phyloP scores from a whole-genome alignment of 768 basidiomycete genomes.

The Albatrellus ellisii region DNA sequence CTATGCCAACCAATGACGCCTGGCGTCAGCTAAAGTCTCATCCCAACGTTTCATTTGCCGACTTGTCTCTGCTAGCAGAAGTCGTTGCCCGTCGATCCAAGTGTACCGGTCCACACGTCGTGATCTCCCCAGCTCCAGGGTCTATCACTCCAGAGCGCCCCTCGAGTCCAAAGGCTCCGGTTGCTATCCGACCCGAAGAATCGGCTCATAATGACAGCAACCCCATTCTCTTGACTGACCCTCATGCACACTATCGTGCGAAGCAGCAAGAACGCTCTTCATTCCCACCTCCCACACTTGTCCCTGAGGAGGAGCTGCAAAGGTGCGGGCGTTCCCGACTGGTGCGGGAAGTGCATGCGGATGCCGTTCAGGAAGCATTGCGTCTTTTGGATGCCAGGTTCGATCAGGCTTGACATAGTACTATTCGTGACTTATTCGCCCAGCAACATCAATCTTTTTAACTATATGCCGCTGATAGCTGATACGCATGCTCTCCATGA shows the following conservation, averaged over 20 bases:
- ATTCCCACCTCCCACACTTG: conserved; percentile 36
- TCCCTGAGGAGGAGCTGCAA: conserved; percentile 47
- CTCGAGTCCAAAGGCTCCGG: conserved; percentile 20
- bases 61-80: conserved; percentile 73
- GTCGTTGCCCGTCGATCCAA: conserved; percentile 77
- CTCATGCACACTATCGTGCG: conserved; percentile 38
- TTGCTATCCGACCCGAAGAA: conserved; percentile 4
- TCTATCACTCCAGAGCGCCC: conserved; percentile 35
- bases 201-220: conserved; percentile 17
- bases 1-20: conserved; percentile 69
- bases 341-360: conserved; percentile 55
- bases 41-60: conserved; percentile 78
- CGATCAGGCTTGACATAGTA: conserved; percentile 5
- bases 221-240: conserved; percentile 37
- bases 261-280: conserved; percentile 24
- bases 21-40: conserved; percentile 81
- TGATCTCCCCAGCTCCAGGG: conserved; percentile 40
- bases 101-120: conserved; percentile 59
- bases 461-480: no score
- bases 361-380: conserved; percentile 64
- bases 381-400: conserved; percentile 49
- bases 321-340: conserved; percentile 42
- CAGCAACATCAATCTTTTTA: no score
- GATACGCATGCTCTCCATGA: no score
- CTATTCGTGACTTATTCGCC: no score